Evolutionary conservation across 768 basidiomycete species (phyloP).

Genomic region (Clathrus columnatus): DNA sequence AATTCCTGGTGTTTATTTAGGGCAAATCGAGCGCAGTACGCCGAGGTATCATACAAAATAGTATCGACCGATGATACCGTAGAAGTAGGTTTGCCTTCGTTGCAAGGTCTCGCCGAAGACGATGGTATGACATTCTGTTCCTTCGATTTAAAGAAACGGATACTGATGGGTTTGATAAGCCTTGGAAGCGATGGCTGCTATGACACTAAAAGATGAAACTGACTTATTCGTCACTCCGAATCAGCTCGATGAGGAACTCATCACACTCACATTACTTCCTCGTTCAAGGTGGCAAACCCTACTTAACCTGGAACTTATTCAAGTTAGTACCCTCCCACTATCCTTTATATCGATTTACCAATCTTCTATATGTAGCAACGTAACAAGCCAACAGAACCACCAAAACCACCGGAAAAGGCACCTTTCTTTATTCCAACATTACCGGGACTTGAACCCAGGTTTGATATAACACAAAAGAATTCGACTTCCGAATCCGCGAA

Average conservation of each 20-base stretch:
- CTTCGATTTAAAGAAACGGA: background rate
- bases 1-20: conserved; percentile 29
- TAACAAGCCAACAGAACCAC: conserved; percentile 93
- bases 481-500: conserved; percentile 29
- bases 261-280: conserved; percentile 87
- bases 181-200: conserved; percentile 61
- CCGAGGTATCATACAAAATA: conserved; percentile 72
- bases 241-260: conserved; percentile 82
- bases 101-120: conserved; percentile 77
- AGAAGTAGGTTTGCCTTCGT: conserved; percentile 67
- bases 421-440: conserved; percentile 96
- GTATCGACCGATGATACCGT: conserved; percentile 67
- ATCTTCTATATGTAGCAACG: conserved; percentile 49
- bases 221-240: conserved; percentile 81
- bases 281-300: conserved; percentile 93
- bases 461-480: conserved; percentile 47
- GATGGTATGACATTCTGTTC: conserved; percentile 44
- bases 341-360: background rate
- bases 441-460: conserved; percentile 77
- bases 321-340: conserved; percentile 38
- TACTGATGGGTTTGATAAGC: conserved; percentile 29
- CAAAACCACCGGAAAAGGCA: conserved; percentile 89
- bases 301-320: conserved; percentile 92
- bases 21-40: conserved; percentile 94
- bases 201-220: conserved; percentile 46